phyloP scores from a whole-genome alignment of 495 filamentous ascomycete species.

The Stereocaulon alpinum region DNA sequence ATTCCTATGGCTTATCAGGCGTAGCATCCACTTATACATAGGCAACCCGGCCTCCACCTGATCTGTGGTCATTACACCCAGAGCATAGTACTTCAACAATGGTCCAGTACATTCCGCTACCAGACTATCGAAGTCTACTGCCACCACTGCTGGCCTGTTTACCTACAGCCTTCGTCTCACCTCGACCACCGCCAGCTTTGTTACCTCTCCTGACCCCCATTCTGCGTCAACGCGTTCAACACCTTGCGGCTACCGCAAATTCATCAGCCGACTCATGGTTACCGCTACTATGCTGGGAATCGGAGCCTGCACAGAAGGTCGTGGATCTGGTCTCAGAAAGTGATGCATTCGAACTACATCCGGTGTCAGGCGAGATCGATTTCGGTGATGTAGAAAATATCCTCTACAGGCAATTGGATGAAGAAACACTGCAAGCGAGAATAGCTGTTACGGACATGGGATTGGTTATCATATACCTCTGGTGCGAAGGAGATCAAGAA shows the following conservation, averaged over 20 bases:
- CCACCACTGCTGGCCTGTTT: slow-evolving; percentile 74
- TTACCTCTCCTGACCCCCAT: slow-evolving; percentile 82
- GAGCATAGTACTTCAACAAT: slow-evolving; percentile 13
- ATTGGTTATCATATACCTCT: slow-evolving; percentile 50
- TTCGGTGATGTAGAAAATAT: slow-evolving; percentile 51
- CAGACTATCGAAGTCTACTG: slow-evolving; percentile 54
- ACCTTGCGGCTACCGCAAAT: slow-evolving; percentile 47
- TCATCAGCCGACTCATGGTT: slow-evolving; percentile 74
- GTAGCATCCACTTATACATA: neutral
- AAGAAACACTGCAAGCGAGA: slow-evolving; percentile 72
- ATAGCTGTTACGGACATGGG: slow-evolving; percentile 45
- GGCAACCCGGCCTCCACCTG: neutral
- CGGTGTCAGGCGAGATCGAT: slow-evolving; percentile 86
- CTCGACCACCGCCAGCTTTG: slow-evolving; percentile 63
- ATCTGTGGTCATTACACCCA: neutral
- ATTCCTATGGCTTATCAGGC: too few species aligned
- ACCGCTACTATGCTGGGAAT: slow-evolving; percentile 76
- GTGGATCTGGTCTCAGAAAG: slow-evolving; percentile 49
- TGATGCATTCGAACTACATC: slow-evolving; percentile 73
- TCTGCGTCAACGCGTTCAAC: slow-evolving; percentile 74
- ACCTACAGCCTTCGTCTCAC: slow-evolving; percentile 72
- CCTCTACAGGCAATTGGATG: slow-evolving; percentile 64
- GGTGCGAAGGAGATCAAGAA: slow-evolving; percentile 58
- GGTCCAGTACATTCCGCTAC: slow-evolving; percentile 50
- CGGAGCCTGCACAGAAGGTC: slow-evolving; percentile 54